Percentiles rank a stretch among this genome's conserved stretches.
phyloP scores from a whole-genome alignment of 2,329 filamentous ascomycete genomes.

The Cordyceps tenuipes region DNA sequence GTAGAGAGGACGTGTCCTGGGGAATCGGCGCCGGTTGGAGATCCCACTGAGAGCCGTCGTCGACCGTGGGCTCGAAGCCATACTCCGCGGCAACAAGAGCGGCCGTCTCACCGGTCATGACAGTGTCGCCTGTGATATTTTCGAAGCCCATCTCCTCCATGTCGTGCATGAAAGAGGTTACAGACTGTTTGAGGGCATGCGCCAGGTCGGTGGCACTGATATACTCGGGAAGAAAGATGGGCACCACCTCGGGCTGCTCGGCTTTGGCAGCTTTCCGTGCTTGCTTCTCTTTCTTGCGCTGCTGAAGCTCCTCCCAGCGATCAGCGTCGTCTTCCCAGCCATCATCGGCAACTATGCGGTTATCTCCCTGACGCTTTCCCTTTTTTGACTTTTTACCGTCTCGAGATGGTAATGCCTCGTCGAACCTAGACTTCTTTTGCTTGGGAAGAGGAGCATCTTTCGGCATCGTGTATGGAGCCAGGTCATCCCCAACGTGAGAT shows the following conservation, averaged over 20 bases:
- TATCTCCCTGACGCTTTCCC: background rate
- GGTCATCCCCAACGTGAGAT: constrained; percentile 9
- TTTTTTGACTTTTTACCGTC: constrained; percentile 9
- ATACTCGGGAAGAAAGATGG: constrained; percentile 77
- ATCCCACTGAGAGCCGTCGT: constrained; percentile 58
- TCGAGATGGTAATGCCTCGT: background rate
- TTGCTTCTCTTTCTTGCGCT: constrained; percentile 34
- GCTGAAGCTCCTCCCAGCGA: constrained; percentile 30
- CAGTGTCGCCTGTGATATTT: constrained; percentile 69
- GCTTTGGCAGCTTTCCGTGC: constrained; percentile 31
- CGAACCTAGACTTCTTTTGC: background rate
- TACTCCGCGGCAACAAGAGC: constrained; percentile 87
- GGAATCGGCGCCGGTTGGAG: constrained; percentile 60
- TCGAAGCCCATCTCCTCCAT: constrained; percentile 86
- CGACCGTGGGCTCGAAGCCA: constrained; percentile 77
- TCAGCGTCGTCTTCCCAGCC: constrained; percentile 32
- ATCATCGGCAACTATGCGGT: constrained; percentile 17
- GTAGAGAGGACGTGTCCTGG: constrained; percentile 60
- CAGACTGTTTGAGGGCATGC: constrained; percentile 60
- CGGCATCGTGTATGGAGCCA: background rate
- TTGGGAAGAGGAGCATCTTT: background rate
- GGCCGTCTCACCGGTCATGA: constrained; percentile 85
- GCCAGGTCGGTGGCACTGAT: constrained; percentile 84
- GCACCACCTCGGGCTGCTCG: constrained; percentile 37
- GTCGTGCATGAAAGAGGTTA: constrained; percentile 63